Conservation (phyloP, 2,329 filamentous ascomycete species). For the Pyricularia sp. region DNA sequence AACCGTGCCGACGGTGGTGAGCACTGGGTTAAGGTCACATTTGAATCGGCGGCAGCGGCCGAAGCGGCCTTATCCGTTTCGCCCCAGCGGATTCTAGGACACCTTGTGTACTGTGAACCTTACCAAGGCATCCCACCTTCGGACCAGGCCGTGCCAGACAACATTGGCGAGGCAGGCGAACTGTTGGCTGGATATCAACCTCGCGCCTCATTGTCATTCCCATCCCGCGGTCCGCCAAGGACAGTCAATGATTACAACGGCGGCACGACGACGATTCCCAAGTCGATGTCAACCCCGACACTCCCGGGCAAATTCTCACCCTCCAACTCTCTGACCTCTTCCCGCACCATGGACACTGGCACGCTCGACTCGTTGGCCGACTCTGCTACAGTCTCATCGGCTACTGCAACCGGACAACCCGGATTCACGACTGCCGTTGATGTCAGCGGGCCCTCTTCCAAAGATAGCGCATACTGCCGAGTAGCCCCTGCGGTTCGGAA, state of each 20-base stretch:
- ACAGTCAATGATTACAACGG: conserved; percentile 11
- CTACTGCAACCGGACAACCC: conserved; percentile 26
- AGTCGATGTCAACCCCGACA: not conserved
- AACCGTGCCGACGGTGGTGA: conserved; percentile 71
- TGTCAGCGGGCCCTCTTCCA: conserved; percentile 10
- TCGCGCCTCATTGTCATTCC: conserved; percentile 2
- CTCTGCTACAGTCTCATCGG: conserved; percentile 26
- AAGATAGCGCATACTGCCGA: conserved; percentile 38
- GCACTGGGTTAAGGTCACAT: conserved; percentile 86
- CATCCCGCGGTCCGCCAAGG: conserved; percentile 14
- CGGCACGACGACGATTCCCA: not conserved
- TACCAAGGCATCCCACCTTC: conserved; percentile 51
- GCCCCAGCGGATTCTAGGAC: conserved; percentile 57
- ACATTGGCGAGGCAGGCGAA: conserved; percentile 25
- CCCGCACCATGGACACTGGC: conserved; percentile 43
- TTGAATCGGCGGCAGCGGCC: conserved; percentile 59
- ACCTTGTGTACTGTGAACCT: conserved; percentile 57
- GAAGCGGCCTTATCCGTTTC: conserved; percentile 57
- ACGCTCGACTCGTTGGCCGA: conserved; percentile 31
- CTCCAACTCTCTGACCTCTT: conserved; percentile 33
- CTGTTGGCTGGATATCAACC: conserved; percentile 15
- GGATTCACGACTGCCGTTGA: conserved; percentile 4
- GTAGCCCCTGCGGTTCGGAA: conserved; percentile 55
- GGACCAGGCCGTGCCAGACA: conserved; percentile 49
- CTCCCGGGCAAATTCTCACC: conserved; percentile 3